phyloP scores from a whole-genome alignment of 176 grass and related monocot genomes.

The Miscanthus lutarioriparius region DNA sequence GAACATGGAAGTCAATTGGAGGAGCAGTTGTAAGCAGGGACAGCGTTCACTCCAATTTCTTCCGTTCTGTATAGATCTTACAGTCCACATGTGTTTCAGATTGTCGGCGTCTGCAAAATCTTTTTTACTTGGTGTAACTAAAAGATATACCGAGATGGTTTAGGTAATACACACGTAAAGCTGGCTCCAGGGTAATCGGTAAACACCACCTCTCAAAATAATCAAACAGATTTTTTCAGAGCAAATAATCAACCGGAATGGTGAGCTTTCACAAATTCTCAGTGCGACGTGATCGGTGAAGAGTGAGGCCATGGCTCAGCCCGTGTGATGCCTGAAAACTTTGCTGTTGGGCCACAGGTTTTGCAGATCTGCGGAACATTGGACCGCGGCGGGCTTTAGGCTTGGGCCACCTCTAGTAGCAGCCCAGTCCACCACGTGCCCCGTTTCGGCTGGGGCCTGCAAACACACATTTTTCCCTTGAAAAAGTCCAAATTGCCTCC shows the following conservation, averaged over 20 bases:
- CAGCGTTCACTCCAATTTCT: background rate
- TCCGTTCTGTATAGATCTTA: background rate
- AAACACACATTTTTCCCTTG: no score
- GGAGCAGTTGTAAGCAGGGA: no score
- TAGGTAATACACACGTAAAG: background rate
- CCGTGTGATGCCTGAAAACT: background rate
- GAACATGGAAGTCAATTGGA: slow-evolving; percentile 10
- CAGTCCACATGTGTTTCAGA: no score
- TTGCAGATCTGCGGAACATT: background rate
- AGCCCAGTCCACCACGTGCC: background rate
- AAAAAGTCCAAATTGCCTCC: no score
- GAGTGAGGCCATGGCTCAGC: background rate
- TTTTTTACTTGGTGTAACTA: background rate
- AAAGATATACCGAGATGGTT: background rate
- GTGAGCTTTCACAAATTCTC: background rate
- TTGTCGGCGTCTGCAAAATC: background rate
- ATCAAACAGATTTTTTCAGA: background rate
- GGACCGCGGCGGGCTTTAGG: background rate
- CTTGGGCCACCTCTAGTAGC: background rate
- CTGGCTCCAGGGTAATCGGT: background rate
- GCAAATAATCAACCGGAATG: background rate
- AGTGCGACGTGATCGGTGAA: background rate
- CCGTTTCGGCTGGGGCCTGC: background rate
- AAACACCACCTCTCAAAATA: background rate
- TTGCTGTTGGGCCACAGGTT: background rate